phyloP scores from a whole-genome alignment of 2,329 filamentous ascomycete genomes.

The Hymenoscyphus fructigenus region DNA sequence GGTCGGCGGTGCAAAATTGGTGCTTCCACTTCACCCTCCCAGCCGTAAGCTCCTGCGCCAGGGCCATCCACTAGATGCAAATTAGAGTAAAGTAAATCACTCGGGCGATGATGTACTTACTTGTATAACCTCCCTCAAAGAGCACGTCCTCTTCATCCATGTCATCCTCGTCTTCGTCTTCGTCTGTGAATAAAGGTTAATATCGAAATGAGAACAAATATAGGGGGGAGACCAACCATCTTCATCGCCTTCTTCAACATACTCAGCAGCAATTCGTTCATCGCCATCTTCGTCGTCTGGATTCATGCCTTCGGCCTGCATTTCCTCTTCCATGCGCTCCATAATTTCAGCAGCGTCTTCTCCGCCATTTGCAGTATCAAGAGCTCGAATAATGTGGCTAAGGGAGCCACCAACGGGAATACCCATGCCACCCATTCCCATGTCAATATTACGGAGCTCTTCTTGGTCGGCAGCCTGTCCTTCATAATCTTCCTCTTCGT shows the following conservation, averaged over 20 bases:
- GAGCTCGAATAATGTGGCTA: conserved; percentile 55
- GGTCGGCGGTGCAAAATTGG: conserved; percentile 53
- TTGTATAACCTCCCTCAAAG: conserved; percentile 58
- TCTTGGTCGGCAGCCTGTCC: conserved; percentile 53
- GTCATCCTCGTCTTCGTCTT: conserved; percentile 68
- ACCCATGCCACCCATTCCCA: conserved; percentile 40
- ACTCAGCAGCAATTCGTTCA: conserved; percentile 45
- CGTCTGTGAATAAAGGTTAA: conserved; percentile 44
- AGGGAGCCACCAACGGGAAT: conserved; percentile 38
- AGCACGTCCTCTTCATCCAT: conserved; percentile 67
- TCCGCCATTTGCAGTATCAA: conserved; percentile 34
- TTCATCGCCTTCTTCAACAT: conserved; percentile 60
- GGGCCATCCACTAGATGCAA: conserved; percentile 26
- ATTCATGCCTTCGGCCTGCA: conserved; percentile 45
- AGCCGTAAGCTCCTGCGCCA: conserved; percentile 47
- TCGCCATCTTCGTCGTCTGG: conserved; percentile 44
- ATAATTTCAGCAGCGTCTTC: conserved; percentile 39
- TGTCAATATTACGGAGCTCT: conserved; percentile 43
- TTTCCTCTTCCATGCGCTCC: conserved; percentile 39
- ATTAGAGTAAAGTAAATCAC: neutral
- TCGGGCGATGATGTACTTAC: conserved; percentile 42
- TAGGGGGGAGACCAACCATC: conserved; percentile 43
- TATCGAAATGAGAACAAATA: neutral
- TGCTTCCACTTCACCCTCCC: conserved; percentile 56
- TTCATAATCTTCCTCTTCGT: conserved; percentile 50